These are phyloP conservation scores for Begonia fuchsioides DNA, from an alignment of 306 rosid genomes.

Conservation along the genomic window DNA sequence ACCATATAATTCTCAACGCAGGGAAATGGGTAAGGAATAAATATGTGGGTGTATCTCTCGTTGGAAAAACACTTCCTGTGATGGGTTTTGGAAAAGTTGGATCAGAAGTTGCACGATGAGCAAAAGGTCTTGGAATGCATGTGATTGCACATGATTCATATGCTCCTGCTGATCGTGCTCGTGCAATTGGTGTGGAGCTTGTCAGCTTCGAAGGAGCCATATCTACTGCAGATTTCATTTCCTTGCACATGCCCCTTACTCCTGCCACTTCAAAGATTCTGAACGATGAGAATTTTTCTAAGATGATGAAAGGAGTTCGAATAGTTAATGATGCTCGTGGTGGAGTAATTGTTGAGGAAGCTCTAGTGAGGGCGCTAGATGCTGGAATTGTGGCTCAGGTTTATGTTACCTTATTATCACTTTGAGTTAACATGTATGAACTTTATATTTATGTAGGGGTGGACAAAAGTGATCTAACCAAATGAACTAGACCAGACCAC, in stretches of 20 bases:
- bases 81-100: slow-evolving; percentile 99
- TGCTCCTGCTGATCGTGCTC: slow-evolving; percentile 94
- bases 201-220: slow-evolving; percentile 86
- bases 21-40: slow-evolving; percentile 91
- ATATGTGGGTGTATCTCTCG: slow-evolving; percentile 93
- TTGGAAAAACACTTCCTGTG: slow-evolving; percentile 87
- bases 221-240: slow-evolving; percentile 78
- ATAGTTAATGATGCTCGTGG: slow-evolving; percentile 96
- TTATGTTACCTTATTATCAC: not conserved
- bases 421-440: slow-evolving; percentile 1
- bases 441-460: not conserved
- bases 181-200: slow-evolving; percentile 93
- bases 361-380: slow-evolving; percentile 84
- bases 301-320: slow-evolving; percentile 92
- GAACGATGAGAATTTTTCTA: slow-evolving; percentile 78
- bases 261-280: slow-evolving; percentile 73
- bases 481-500: too few species aligned
- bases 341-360: slow-evolving; percentile 94
- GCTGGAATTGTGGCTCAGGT: slow-evolving; percentile 94
- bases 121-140: slow-evolving; percentile 96
- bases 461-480: too few species aligned
- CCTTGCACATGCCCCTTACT: slow-evolving; percentile 96
- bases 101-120: slow-evolving; percentile 92
- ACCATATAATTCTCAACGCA: slow-evolving; percentile 4
- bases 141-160: slow-evolving; percentile 94